Base-by-base conservation (phyloP, 164 flowering plant species). In the Stephania japonica region DNA sequence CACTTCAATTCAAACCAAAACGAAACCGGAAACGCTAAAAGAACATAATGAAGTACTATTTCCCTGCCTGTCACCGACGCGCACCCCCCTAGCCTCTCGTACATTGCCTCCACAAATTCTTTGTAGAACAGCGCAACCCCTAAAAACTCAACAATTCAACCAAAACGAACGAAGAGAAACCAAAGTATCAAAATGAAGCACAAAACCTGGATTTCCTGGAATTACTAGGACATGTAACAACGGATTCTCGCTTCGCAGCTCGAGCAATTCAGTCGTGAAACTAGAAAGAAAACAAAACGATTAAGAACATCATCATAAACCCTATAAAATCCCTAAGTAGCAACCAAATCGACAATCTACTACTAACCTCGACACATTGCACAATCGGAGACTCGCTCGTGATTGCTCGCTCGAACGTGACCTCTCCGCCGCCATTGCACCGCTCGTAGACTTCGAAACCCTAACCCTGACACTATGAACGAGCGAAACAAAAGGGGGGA, bases 171-270 rank as follows among this genome's bases (percentile, higher is more conserved):
- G 53, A 42, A 6, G 56, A 21, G 19, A 44, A 64, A 69, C 14
- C 73, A 24, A 69, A 26, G n/a, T 16, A 59, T 7, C 7, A 56
- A 23, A 14, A 16, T 24, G 62, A 68, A 10, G n/a, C 23, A 53
- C 50, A n/a, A 16, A 41, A 91, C 97, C 99, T 76, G 97, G 97
- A 81, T 94, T 94, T 75, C 97, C 97, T 65, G 99, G 95, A 69
- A 94, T 81, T 47, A 94, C 70, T 24, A 91, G 19, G 50, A 94
- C 87, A 76, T 89, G 89, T 16, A 89, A 65, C 50, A 64, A 67
- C 21, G 97, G 97, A 71, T 85, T 77, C 61, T 83, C 80, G 9
- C 91, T 81, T 0, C 25, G 82, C 81, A 94, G 81, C 78, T 92
- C 98, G n/a, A 94, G 82, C 73, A 92, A 66, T 72, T 94, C 97